A percentile compares a stretch with the other conserved stretches of the same genome.
Conservation (phyloP, 441 rosid genomes). For the Jatropha podagrica region DNA sequence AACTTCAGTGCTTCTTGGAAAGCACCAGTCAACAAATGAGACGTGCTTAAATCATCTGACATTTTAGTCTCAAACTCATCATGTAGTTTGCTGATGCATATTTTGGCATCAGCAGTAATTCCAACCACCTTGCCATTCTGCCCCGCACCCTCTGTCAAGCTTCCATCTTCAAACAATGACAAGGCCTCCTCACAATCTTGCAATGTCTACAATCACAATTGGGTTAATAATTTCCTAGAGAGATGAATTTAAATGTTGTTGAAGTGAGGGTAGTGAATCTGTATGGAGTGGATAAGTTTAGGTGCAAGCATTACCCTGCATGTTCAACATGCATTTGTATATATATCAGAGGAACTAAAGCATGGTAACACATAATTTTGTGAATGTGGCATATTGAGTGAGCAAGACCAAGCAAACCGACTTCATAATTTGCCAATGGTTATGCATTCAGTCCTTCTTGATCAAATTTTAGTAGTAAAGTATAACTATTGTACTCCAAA, state of each 20-base stretch:
- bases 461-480: background rate
- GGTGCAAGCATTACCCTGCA: background rate
- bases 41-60: constrained; percentile 79
- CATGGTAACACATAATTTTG: background rate
- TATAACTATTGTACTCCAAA: background rate
- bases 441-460: background rate
- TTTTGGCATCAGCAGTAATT: constrained; percentile 49
- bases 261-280: background rate
- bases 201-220: constrained; percentile 52
- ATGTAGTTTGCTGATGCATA: constrained; percentile 47
- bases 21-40: constrained; percentile 70
- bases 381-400: background rate
- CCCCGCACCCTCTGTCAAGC: constrained; percentile 32
- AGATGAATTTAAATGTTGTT: background rate
- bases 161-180: constrained; percentile 45
- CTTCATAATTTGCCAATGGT: background rate
- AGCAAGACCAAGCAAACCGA: background rate
- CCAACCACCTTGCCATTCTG: constrained; percentile 33
- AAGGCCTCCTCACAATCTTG: constrained; percentile 72
- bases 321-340: background rate
- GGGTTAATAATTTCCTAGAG: background rate
- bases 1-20: constrained; percentile 78
- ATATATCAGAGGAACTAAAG: background rate
- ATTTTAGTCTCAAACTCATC: constrained; percentile 67
- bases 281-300: background rate